Evolutionary conservation across 495 filamentous ascomycete genomes (phyloP), one percentile per base, ranked within the genome.

Genomic region (Tuber microsphaerosporum): DNA sequence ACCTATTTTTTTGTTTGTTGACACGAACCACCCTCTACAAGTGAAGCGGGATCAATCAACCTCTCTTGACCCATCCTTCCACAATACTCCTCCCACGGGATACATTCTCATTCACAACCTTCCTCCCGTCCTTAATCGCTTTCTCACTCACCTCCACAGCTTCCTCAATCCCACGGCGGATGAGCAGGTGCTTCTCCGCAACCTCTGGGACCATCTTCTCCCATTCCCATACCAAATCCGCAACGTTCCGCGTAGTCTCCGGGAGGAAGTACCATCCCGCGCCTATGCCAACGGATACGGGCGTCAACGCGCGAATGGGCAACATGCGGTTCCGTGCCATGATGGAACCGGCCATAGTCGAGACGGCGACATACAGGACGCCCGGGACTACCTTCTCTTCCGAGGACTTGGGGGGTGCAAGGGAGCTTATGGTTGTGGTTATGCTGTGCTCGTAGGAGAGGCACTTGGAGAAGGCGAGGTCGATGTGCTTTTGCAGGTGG

Each of bases 321-420:
- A 97, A 86, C 79, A 91, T 92, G 68, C 94, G 89, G 86, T 96
- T 95, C 72, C 95, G 89, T 69, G 92, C 88, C 43, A 97, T 85
- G 82, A 99, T 97, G 79, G 89, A 92, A 77, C 94, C 94, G 44
- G 94, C 91, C 93, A 99, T 97, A 75, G 92, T 89, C 17, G 93
- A 89, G 3, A 99, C 93, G 20, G 97, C 89, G 48, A 97, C 93
- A 85, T 97, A 97, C 76, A 97, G 87, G 51, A 89, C 84, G 8
- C 94, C 93, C 41, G 95, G 95, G 82, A 97, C 88, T 22, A 98
- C 87, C 79, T 89, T 89, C 85, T 99, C 95, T 77, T 91, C 90
- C 71, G 89, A 90, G 82, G 93, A 91, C 75, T 90, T 89, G 17
- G 93, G 86, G 37, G 95, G 95, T 48, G 93, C 94, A 16, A 99